Evolutionary conservation across 1,139 yeast genomes (phyloP).

Genomic region (Diutina neorugosa): DNA sequence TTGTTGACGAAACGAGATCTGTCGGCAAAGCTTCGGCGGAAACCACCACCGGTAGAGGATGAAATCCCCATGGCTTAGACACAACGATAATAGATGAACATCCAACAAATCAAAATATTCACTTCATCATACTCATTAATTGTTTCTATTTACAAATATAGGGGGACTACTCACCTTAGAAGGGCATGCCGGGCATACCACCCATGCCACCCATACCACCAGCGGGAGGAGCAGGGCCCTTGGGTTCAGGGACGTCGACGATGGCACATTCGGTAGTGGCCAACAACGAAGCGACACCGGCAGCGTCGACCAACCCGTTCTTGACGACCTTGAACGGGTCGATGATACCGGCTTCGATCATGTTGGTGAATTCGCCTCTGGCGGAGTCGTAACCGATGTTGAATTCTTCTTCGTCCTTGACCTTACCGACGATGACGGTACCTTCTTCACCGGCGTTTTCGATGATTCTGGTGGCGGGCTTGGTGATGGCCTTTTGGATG

Average conservation of each 20-base stretch:
- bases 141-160: slow-evolving; percentile 6
- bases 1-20: not conserved
- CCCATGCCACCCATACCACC: slow-evolving; percentile 34
- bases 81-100: not conserved
- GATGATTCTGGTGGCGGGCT: slow-evolving; percentile 94
- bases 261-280: slow-evolving; percentile 99
- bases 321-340: slow-evolving; percentile 99
- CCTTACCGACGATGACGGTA: slow-evolving; percentile 92
- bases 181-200: slow-evolving; percentile 22
- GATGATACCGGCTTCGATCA: slow-evolving; percentile 95
- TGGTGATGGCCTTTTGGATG: slow-evolving; percentile 89
- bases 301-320: slow-evolving; percentile 92
- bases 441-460: slow-evolving; percentile 99
- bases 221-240: slow-evolving; percentile 45
- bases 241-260: slow-evolving; percentile 92
- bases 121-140: not conserved
- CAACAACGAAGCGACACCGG: slow-evolving; percentile 94
- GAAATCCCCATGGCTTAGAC: not conserved
- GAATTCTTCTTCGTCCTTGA: slow-evolving; percentile 78
- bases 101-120: not conserved
- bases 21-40: not conserved
- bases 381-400: slow-evolving; percentile 91
- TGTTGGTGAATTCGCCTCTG: slow-evolving; percentile 88
- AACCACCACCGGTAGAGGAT: not conserved
- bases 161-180: slow-evolving; percentile 8